phyloP scores from a whole-genome alignment of 371 early-diverging fungal genomes.

The Rhizopus stolonifer region DNA sequence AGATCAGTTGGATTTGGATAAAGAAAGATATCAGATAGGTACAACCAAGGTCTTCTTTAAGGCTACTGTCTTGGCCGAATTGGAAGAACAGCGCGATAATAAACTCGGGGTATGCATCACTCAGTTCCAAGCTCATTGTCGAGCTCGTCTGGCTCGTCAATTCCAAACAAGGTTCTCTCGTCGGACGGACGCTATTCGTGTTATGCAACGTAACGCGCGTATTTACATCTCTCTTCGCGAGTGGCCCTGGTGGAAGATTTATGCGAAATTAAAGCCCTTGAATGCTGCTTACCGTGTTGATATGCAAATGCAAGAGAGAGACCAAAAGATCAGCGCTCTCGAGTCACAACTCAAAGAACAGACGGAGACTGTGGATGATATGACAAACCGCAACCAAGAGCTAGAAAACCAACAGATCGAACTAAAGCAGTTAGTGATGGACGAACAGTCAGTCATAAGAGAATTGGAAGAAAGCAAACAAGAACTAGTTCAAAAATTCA shows the following conservation, averaged over 20 bases:
- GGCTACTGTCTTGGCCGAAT: constrained; percentile 85
- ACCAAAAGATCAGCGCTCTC: constrained; percentile 52
- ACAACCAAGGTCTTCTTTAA: constrained; percentile 98
- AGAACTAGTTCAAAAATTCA: constrained; percentile 61
- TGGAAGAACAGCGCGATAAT: constrained; percentile 94
- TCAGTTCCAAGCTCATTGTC: constrained; percentile 85
- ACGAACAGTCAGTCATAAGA: constrained; percentile 46
- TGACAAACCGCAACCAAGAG: constrained; percentile 47
- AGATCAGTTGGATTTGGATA: constrained; percentile 73
- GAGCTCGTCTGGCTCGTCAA: constrained; percentile 79
- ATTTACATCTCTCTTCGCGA: constrained; percentile 85
- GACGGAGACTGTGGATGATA: constrained; percentile 51
- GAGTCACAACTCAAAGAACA: constrained; percentile 47
- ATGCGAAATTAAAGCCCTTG: constrained; percentile 96
- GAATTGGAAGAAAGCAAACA: constrained; percentile 61
- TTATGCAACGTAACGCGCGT: constrained; percentile 93
- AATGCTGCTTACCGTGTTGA: constrained; percentile 86
- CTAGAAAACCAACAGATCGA: constrained; percentile 52
- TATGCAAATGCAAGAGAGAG: constrained; percentile 55
- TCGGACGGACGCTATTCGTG: constrained; percentile 83
- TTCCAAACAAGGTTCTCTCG: constrained; percentile 71
- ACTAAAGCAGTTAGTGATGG: constrained; percentile 43
- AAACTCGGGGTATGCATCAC: constrained; percentile 82
- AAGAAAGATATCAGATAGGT: constrained; percentile 89
- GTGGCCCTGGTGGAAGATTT: constrained; percentile 97